phyloP scores from a whole-genome alignment of 1,139 yeast genomes.

The Magnusiomyces starmeri region DNA sequence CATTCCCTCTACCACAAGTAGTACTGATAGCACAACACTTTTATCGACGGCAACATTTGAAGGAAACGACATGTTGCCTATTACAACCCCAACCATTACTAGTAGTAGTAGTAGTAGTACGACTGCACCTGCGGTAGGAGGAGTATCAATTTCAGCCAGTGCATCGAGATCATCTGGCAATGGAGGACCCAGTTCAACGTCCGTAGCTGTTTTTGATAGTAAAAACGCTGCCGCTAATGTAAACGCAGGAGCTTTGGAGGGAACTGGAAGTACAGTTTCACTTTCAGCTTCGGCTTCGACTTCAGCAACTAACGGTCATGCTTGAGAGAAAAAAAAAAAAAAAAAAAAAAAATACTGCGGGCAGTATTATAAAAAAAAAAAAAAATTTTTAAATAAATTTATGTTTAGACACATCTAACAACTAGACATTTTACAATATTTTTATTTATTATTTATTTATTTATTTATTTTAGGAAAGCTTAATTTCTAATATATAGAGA shows the following conservation, averaged over 20 bases:
- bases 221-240: not conserved
- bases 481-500: not conserved
- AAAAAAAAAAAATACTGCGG: not conserved
- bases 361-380: not conserved
- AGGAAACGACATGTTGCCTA: not conserved
- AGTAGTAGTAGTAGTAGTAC: not conserved
- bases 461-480: not conserved
- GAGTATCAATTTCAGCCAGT: not conserved
- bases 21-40: not conserved
- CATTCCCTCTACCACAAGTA: too few species aligned
- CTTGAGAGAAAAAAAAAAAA: too few species aligned
- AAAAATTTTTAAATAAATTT: too few species aligned
- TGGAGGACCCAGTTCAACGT: not conserved
- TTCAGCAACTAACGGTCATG: not conserved
- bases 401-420: too few species aligned
- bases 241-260: not conserved
- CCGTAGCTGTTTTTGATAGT: not conserved
- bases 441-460: not conserved
- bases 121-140: not conserved
- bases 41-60: not conserved
- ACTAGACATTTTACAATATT: not conserved
- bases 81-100: not conserved
- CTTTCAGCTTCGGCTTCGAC: not conserved
- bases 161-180: too few species aligned
- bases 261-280: not conserved